Conservation (phyloP, 768 basidiomycete species). For the Boletus edulis region DNA sequence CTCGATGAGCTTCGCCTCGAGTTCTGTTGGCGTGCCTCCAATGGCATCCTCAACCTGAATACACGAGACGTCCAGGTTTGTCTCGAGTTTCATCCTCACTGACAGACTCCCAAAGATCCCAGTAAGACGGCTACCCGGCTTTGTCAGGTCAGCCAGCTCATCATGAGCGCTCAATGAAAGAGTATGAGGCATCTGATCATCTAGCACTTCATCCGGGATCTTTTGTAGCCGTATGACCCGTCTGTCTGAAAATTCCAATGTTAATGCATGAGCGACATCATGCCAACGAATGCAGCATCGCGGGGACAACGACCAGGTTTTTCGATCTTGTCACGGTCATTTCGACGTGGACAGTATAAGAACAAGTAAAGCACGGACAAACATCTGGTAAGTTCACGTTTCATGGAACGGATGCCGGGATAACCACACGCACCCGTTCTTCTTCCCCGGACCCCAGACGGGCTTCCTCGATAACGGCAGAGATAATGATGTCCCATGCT, state of each 20-base stretch:
- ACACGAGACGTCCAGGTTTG: constrained; percentile 94
- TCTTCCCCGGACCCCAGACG: constrained; percentile 90
- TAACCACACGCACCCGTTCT: constrained; percentile 58
- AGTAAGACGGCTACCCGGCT: constrained; percentile 92
- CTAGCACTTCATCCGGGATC: constrained; percentile 95
- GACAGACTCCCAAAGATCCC: constrained; percentile 96
- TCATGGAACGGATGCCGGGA: background rate
- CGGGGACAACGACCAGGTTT: constrained; percentile 91
- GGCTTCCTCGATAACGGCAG: constrained; percentile 80
- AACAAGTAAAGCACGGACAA: constrained; percentile 93
- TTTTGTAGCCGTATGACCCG: constrained; percentile 96
- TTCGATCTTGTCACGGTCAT: constrained; percentile 96
- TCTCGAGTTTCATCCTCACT: constrained; percentile 97
- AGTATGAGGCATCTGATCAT: constrained; percentile 97
- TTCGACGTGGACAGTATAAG: constrained; percentile 97
- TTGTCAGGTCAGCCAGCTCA: constrained; percentile 93
- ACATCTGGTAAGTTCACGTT: background rate
- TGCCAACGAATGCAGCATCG: constrained; percentile 85
- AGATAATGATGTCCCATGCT: constrained; percentile 89
- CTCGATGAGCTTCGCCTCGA: constrained; percentile 74
- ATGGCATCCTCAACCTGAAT: constrained; percentile 58
- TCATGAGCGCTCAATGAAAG: constrained; percentile 98
- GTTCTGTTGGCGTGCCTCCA: constrained; percentile 45
- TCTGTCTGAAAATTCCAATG: constrained; percentile 92
- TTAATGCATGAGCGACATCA: constrained; percentile 95